phyloP scores from a whole-genome alignment of 164 flowering plant genomes.

The Saururus chinensis region DNA sequence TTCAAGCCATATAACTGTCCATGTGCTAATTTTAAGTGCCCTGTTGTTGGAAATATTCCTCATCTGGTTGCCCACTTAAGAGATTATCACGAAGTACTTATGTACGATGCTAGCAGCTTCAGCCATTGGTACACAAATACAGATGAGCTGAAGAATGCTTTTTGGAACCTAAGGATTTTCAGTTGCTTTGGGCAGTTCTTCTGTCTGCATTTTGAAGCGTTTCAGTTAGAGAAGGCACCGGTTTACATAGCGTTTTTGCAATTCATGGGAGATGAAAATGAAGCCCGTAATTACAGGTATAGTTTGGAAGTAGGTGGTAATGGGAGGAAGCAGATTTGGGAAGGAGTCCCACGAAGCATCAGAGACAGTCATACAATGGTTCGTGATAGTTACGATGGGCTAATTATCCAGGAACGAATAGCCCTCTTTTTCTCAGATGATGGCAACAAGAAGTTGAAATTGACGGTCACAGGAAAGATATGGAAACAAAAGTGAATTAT shows the following conservation, averaged over 20 bases:
- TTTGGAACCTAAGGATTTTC: conserved; percentile 88
- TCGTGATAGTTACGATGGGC: conserved; percentile 51
- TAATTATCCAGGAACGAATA: conserved; percentile 8
- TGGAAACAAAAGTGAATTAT: too few relatives aligned
- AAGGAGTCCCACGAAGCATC: conserved; percentile 55
- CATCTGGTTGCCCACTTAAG: conserved; percentile 66
- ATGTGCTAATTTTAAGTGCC: conserved; percentile 92
- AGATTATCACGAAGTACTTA: conserved; percentile 88
- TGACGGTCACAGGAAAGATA: too few relatives aligned
- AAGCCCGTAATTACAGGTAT: conserved; percentile 47
- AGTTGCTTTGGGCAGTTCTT: conserved; percentile 58
- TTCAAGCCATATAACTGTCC: conserved; percentile 87
- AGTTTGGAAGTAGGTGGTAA: conserved; percentile 52
- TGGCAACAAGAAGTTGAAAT: too few relatives aligned
- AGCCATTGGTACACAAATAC: conserved; percentile 93
- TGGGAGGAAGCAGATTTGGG: conserved; percentile 46
- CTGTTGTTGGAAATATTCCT: conserved; percentile 75
- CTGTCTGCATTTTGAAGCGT: conserved; percentile 58
- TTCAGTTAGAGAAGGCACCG: conserved; percentile 45
- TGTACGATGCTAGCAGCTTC: conserved; percentile 87
- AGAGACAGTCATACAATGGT: conserved; percentile 50
- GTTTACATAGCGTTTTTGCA: conserved; percentile 51
- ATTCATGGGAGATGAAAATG: conserved; percentile 53
- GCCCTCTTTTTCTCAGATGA: conserved; percentile 51
- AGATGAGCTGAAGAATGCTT: conserved; percentile 82